These are phyloP conservation scores for Pythium aphanidermatum DNA, from an alignment of 352 stramenopile species.

Conservation along the genomic window DNA sequence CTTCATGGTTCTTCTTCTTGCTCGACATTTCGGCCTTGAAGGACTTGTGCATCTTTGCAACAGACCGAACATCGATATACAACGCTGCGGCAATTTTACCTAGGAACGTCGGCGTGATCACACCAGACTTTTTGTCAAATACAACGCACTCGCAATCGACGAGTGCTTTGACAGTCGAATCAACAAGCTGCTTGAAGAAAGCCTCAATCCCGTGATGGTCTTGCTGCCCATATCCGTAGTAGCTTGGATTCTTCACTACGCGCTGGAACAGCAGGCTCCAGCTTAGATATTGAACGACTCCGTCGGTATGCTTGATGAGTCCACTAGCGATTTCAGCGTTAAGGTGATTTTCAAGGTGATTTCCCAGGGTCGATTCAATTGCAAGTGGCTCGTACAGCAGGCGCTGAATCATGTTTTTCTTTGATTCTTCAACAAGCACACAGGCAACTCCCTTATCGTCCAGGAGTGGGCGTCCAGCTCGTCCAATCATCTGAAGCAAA, in stretches of 20 bases:
- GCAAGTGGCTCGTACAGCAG: slow-evolving; percentile 98
- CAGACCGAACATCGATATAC: slow-evolving; percentile 93
- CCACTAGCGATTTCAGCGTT: slow-evolving; percentile 96
- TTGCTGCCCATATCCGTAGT: slow-evolving; percentile 85
- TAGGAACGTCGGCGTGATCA: slow-evolving; percentile 76
- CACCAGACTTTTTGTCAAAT: slow-evolving; percentile 27
- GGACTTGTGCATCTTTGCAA: slow-evolving; percentile 57
- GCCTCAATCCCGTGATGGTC: slow-evolving; percentile 22
- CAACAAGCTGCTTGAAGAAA: slow-evolving; percentile 86
- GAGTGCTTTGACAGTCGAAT: slow-evolving; percentile 73
- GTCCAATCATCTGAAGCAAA: slow-evolving; percentile 99
- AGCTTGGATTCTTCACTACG: slow-evolving; percentile 94
- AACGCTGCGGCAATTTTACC: slow-evolving; percentile 94
- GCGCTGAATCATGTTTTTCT: slow-evolving; percentile 99
- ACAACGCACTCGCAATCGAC: slow-evolving; percentile 83
- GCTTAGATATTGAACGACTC: slow-evolving; percentile 94
- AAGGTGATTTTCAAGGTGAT: slow-evolving; percentile 91
- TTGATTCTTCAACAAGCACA: slow-evolving; percentile 96
- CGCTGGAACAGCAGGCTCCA: slow-evolving; percentile 98
- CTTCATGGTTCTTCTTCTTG: slow-evolving; percentile 6
- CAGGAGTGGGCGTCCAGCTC: slow-evolving; percentile 94
- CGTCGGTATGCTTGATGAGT: slow-evolving; percentile 76
- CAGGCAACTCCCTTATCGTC: slow-evolving; percentile 94
- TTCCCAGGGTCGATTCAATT: slow-evolving; percentile 94
- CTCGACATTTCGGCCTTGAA: slow-evolving; percentile 23